These are phyloP conservation scores for Neoscytalidium dimidiatum DNA, from an alignment of 2,329 filamentous ascomycete genomes.

Conservation along the genomic window DNA sequence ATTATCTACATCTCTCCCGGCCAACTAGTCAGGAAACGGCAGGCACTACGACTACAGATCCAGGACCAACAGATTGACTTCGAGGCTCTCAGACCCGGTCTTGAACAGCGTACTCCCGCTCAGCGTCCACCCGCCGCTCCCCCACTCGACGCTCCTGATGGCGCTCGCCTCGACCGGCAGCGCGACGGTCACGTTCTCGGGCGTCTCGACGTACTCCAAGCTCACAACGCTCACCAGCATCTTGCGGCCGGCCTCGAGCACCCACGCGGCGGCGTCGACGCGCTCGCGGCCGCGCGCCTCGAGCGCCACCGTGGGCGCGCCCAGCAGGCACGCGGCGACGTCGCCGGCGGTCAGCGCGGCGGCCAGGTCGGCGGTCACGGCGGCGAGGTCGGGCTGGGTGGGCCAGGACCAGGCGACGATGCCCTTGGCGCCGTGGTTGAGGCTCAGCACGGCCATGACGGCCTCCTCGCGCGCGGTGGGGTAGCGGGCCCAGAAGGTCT, in stretches of 20 bases:
- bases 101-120: constrained; percentile 18
- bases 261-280: constrained; percentile 48
- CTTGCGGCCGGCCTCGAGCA: constrained; percentile 24
- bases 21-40: too few relatives aligned
- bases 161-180: constrained; percentile 22
- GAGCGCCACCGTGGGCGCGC: constrained; percentile 30
- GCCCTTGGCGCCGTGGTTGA: constrained; percentile 55
- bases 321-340: constrained; percentile 42
- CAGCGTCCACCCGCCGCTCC: constrained; percentile 23
- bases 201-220: constrained; percentile 30
- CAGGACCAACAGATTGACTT: constrained; percentile 21
- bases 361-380: constrained; percentile 39
- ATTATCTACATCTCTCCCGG: background rate
- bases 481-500: constrained; percentile 49
- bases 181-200: constrained; percentile 20
- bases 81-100: constrained; percentile 19
- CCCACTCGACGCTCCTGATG: constrained; percentile 22
- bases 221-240: constrained; percentile 45
- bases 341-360: constrained; percentile 37
- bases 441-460: constrained; percentile 49
- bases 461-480: constrained; percentile 49
- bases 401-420: constrained; percentile 54
- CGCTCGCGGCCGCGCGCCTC: constrained; percentile 23
- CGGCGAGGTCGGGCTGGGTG: constrained; percentile 35
- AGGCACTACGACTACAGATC: background rate